These are phyloP conservation scores for Fusarium bactridioides DNA, from an alignment of 2,329 filamentous ascomycete species.

Conservation along the genomic window DNA sequence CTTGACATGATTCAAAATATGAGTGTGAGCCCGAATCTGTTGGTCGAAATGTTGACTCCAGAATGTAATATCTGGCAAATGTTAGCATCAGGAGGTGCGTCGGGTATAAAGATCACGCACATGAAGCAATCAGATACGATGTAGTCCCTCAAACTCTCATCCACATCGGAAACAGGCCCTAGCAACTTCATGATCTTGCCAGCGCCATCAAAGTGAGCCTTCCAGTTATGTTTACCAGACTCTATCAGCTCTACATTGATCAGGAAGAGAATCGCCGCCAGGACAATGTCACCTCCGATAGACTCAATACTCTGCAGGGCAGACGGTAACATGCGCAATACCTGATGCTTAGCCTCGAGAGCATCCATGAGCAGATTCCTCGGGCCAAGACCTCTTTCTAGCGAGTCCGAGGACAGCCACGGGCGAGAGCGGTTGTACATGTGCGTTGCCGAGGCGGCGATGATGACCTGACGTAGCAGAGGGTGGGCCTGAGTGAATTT, in stretches of 20 bases:
- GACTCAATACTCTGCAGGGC: slow-evolving; percentile 51
- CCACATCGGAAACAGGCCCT: slow-evolving; percentile 44
- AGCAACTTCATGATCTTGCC: slow-evolving; percentile 54
- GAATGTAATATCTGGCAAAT: slow-evolving; percentile 52
- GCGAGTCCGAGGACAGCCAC: slow-evolving; percentile 40
- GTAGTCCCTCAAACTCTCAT: slow-evolving; percentile 52
- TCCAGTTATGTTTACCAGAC: slow-evolving; percentile 57
- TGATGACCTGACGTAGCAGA: slow-evolving; percentile 56
- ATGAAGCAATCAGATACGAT: slow-evolving; percentile 59
- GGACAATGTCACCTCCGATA: slow-evolving; percentile 50
- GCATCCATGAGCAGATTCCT: slow-evolving; percentile 52
- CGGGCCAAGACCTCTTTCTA: slow-evolving; percentile 38
- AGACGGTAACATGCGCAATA: slow-evolving; percentile 51
- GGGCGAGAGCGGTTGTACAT: slow-evolving; percentile 53
- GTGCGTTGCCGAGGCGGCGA: slow-evolving; percentile 59
- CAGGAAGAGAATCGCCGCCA: slow-evolving; percentile 58
- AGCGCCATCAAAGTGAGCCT: slow-evolving; percentile 56
- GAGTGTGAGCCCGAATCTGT: slow-evolving; percentile 43
- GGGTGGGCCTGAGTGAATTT: slow-evolving; percentile 52
- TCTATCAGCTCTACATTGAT: slow-evolving; percentile 61
- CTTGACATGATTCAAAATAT: slow-evolving; percentile 49
- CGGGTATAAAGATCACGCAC: slow-evolving; percentile 36
- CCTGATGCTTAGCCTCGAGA: slow-evolving; percentile 55
- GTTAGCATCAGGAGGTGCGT: slow-evolving; percentile 7
- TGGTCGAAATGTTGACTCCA: slow-evolving; percentile 55